Conservation (phyloP, 495 filamentous ascomycete species). For the Glutinoglossum americanum region DNA sequence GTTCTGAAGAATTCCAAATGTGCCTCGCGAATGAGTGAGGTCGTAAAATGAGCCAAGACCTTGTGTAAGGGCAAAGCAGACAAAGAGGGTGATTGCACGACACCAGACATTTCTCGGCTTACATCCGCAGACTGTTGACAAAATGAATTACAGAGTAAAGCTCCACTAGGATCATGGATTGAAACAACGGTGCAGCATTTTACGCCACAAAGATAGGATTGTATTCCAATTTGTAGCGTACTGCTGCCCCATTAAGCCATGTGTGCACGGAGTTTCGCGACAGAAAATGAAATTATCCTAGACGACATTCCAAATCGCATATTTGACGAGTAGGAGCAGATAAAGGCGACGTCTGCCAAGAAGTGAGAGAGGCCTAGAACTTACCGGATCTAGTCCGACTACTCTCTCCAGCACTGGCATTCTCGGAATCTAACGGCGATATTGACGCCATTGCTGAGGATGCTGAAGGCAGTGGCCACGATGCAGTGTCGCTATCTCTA, state of each 20-base stretch:
- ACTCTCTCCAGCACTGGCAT: not conserved
- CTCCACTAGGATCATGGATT: too few relatives aligned
- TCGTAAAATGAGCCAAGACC: not conserved
- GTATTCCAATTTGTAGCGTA: too few relatives aligned
- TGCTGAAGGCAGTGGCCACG: not conserved
- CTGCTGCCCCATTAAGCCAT: too few relatives aligned
- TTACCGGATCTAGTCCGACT: not conserved
- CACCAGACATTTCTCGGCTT: not conserved
- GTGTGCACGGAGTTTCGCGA: too few relatives aligned
- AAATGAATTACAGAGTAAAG: too few relatives aligned
- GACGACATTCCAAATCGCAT: not conserved
- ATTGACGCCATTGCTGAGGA: not conserved
- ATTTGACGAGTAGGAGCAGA: not conserved
- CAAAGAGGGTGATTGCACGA: not conserved
- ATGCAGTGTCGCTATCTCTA: not conserved
- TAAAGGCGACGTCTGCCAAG: not conserved
- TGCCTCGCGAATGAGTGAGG: not conserved
- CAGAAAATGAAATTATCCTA: too few relatives aligned
- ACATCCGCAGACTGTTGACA: too few relatives aligned
- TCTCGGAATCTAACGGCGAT: not conserved
- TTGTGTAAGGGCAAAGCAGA: too few relatives aligned
- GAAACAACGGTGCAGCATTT: too few relatives aligned
- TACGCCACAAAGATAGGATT: too few relatives aligned
- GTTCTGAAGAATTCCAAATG: not conserved
- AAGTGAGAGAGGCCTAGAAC: not conserved